Percentiles rank a stretch among this genome's conserved stretches.
These are phyloP conservation scores for Alisma plantagoaquatica DNA, from an alignment of 106 monocot genomes.

Conservation along the genomic window DNA sequence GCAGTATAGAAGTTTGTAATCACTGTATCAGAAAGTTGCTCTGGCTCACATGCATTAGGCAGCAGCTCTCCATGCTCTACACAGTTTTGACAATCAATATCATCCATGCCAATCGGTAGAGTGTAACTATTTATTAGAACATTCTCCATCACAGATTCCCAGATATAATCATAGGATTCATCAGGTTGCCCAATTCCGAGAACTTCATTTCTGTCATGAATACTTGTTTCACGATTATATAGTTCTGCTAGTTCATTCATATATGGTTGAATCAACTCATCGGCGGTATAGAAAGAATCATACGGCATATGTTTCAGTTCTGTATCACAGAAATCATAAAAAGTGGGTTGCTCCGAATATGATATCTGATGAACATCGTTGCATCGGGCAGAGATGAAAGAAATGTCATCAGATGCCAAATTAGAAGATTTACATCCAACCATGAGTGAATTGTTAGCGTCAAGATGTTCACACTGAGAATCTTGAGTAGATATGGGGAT, in stretches of 20 bases:
- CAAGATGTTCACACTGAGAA: conserved; percentile 1
- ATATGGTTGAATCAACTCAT: conserved; percentile 5
- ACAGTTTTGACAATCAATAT: not conserved
- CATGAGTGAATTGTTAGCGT: conserved; percentile 6
- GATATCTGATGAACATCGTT: not conserved
- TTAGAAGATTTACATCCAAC: conserved; percentile 9
- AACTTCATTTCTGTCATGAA: conserved; percentile 22
- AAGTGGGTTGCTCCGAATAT: not conserved
- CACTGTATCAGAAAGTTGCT: too few species aligned
- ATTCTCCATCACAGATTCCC: conserved; percentile 2
- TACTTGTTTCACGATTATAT: not conserved
- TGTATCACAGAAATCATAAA: conserved; percentile 3
- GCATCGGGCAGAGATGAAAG: not conserved
- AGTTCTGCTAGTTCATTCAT: conserved; percentile 1
- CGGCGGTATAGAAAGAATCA: not conserved
- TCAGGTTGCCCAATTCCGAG: conserved; percentile 11
- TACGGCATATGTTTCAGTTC: conserved; percentile 1
- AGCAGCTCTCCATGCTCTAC: too few species aligned
- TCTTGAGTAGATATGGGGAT: conserved; percentile 8
- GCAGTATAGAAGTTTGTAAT: too few species aligned
- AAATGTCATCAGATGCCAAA: conserved; percentile 1
- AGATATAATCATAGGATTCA: conserved; percentile 6
- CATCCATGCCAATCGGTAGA: conserved; percentile 3
- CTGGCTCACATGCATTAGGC: too few species aligned
- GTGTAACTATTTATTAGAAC: conserved; percentile 4